phyloP scores from a whole-genome alignment of 2,329 filamentous ascomycete species.

The Colletotrichum magnum region DNA sequence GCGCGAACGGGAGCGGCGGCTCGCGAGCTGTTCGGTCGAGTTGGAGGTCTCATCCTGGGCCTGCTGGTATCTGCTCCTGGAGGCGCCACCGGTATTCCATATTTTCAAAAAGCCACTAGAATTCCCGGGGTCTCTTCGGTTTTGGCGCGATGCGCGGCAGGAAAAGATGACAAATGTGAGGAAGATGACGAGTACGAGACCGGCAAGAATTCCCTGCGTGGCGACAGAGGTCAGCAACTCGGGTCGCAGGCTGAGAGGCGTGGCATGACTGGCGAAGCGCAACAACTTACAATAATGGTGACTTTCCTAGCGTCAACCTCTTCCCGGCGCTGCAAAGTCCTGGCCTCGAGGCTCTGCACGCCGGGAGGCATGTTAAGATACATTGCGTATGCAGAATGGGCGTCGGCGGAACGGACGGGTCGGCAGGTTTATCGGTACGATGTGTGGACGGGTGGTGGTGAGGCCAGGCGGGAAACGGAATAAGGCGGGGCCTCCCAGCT shows the following conservation, averaged over 20 bases:
- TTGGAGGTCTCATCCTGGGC: slow-evolving; percentile 49
- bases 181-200: slow-evolving; percentile 45
- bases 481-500: slow-evolving; percentile 37
- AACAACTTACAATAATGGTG: slow-evolving; percentile 36
- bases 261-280: not conserved
- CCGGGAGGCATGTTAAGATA: slow-evolving; percentile 23
- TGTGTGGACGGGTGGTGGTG: not conserved
- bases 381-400: slow-evolving; percentile 35
- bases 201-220: slow-evolving; percentile 45
- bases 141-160: slow-evolving; percentile 45
- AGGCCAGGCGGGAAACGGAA: slow-evolving; percentile 22
- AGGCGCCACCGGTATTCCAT: slow-evolving; percentile 22
- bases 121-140: slow-evolving; percentile 49
- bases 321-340: slow-evolving; percentile 15
- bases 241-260: not conserved
- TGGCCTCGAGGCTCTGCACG: not conserved
- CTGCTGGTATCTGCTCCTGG: slow-evolving; percentile 47
- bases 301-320: slow-evolving; percentile 31
- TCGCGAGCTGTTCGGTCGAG: slow-evolving; percentile 22
- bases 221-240: slow-evolving; percentile 14
- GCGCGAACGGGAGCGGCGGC: slow-evolving; percentile 16
- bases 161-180: slow-evolving; percentile 42
- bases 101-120: slow-evolving; percentile 32
- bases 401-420: slow-evolving; percentile 30
- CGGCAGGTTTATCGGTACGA: slow-evolving; percentile 14